A percentile compares a stretch with the other conserved stretches of the same genome.
Conservation (phyloP, 768 basidiomycete genomes). For the Tylopilus sp. region DNA sequence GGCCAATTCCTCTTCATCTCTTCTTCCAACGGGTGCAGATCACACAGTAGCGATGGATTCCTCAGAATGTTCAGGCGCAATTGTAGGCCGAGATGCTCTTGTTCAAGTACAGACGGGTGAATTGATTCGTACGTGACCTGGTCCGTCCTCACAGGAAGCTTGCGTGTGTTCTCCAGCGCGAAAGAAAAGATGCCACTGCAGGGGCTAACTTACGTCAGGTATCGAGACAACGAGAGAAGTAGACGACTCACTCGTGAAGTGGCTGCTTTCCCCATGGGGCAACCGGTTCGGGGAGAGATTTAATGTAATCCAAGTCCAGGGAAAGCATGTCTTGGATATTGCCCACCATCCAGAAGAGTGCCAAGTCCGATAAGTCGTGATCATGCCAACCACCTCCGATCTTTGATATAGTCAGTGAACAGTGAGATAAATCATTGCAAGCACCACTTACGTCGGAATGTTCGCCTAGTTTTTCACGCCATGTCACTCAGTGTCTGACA, state of each 20-base stretch:
- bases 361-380: slow-evolving; percentile 66
- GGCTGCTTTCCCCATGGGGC: slow-evolving; percentile 58
- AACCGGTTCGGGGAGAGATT: slow-evolving; percentile 46
- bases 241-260: slow-evolving; percentile 57
- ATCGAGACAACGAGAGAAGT: neutral
- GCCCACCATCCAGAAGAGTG: slow-evolving; percentile 62
- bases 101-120: slow-evolving; percentile 57
- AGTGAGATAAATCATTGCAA: neutral
- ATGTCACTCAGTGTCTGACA: neutral
- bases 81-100: slow-evolving; percentile 33
- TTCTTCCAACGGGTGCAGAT: slow-evolving; percentile 51
- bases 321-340: slow-evolving; percentile 54
- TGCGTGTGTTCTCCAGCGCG: slow-evolving; percentile 42
- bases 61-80: slow-evolving; percentile 36
- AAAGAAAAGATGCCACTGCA: slow-evolving; percentile 52
- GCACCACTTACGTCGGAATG: slow-evolving; percentile 19
- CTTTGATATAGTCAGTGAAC: slow-evolving; percentile 31
- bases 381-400: slow-evolving; percentile 66
- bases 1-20: slow-evolving; percentile 48
- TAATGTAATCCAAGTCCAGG: slow-evolving; percentile 53
- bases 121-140: slow-evolving; percentile 55
- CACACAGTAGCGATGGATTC: slow-evolving; percentile 43
- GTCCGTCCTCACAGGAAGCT: slow-evolving; percentile 43
- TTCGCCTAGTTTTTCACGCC: slow-evolving; percentile 27
- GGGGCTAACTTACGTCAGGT: slow-evolving; percentile 36